Conservation (phyloP, 2,329 filamentous ascomycete species). For the Venturia nashicola region DNA sequence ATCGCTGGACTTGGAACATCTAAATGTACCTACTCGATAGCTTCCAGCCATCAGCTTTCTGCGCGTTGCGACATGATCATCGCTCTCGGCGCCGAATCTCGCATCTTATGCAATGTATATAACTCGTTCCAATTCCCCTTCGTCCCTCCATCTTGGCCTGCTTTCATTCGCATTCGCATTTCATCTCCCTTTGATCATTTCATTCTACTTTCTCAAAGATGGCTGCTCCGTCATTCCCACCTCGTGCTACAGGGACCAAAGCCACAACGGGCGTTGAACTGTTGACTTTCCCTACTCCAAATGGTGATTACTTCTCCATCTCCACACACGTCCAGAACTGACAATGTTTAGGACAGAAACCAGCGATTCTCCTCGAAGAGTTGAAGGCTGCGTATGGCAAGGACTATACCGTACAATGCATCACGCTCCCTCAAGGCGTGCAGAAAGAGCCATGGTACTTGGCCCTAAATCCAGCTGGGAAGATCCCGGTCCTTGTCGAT, state of each 20-base stretch:
- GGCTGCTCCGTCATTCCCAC: not conserved
- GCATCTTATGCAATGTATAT: not conserved
- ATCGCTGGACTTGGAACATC: too few species aligned
- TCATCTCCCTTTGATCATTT: not conserved
- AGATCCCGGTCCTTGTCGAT: slow-evolving; percentile 54
- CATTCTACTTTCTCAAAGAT: not conserved
- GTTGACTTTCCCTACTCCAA: not conserved
- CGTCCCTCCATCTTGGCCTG: not conserved
- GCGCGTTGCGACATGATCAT: not conserved
- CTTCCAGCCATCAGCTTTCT: not conserved
- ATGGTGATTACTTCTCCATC: not conserved
- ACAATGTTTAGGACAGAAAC: slow-evolving; percentile 32
- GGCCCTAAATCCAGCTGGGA: slow-evolving; percentile 49
- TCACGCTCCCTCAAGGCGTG: slow-evolving; percentile 42
- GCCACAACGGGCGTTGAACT: not conserved
- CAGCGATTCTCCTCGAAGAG: slow-evolving; percentile 51
- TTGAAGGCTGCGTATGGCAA: slow-evolving; percentile 50
- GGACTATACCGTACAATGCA: slow-evolving; percentile 45
- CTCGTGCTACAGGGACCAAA: slow-evolving; percentile 4
- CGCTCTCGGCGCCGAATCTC: not conserved
- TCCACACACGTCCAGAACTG: not conserved
- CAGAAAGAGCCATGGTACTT: slow-evolving; percentile 59
- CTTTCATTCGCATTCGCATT: not conserved
- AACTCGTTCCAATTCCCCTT: not conserved
- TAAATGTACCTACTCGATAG: not conserved